Base-by-base conservation (phyloP, 257 asterid genomes). In the Nicotiana obtusifolia region DNA sequence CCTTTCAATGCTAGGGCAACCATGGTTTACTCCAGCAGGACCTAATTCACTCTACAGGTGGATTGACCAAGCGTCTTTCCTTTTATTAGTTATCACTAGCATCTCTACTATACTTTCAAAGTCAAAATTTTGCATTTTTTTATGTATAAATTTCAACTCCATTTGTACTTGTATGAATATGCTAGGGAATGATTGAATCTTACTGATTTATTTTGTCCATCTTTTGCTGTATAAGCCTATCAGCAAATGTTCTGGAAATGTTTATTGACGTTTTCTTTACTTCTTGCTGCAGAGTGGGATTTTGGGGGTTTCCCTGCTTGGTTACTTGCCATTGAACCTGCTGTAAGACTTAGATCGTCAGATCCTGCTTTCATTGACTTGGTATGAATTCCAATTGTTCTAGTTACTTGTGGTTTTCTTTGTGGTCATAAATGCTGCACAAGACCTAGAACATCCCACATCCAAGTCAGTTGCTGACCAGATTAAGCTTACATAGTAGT, bases 261-360 rank as follows among this genome's bases (percentile, higher is more conserved):
- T 11, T 41, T 64, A 24, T 35, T 75, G 56, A 22, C 33, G 24
- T 78, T 22, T 35, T 57, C 81, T 59, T 44, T 81, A 80, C 19
- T 77, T 82, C 84, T 59, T 77, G 66, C 66, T 84, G 86, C 94
- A 95, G 99, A 95, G 88, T 95, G 99, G 99, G 99, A 95, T 88
- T 92, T 95, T 47, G 99, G 99, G 66, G 99, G 99, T 82, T 90
- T 95, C 84, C 99, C 99, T 66, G 92, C 97, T 83, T 95, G 99
- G 99, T 80, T 95, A 85, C 95, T 95, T 77, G 89, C 97, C 53
- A 77, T 90, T 87, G 95, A 95, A 83, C 99, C 99, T 77, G 84
- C 91, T 31, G 31, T 95, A 77, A 90, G 82, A 84, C 86, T 95
- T 82, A 88, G 99, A 86, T 95, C 99, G 79, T 92, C 99, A 28